phyloP scores from a whole-genome alignment of 352 stramenopile genomes.

The Phytophthora constricta region DNA sequence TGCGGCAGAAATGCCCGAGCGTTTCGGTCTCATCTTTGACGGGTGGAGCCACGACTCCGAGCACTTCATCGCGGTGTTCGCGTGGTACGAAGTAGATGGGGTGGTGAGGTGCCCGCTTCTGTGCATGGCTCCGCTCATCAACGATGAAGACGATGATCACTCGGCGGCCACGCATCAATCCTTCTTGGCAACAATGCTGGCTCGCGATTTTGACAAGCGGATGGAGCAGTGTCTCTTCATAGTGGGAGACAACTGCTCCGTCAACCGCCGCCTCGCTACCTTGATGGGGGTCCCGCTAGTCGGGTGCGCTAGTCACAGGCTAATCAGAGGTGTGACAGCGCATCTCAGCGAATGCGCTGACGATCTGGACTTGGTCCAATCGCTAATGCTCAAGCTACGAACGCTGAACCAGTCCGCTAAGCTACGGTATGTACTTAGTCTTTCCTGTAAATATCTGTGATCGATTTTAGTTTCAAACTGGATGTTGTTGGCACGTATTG shows the following conservation, averaged over 20 bases:
- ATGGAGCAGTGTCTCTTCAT: conserved; percentile 9
- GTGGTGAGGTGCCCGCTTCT: not conserved
- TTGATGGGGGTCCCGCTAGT: conserved; percentile 14
- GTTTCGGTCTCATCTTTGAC: conserved; percentile 16
- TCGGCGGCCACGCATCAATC: conserved; percentile 8
- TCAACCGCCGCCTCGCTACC: conserved; percentile 8
- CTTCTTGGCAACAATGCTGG: conserved; percentile 7
- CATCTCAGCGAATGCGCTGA: not conserved
- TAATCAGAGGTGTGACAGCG: conserved; percentile 14
- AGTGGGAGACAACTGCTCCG: conserved; percentile 24
- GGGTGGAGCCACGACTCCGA: conserved; percentile 13
- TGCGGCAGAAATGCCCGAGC: not conserved
- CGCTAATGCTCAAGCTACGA: conserved; percentile 18
- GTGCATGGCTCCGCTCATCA: conserved; percentile 1
- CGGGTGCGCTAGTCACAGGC: conserved; percentile 23
- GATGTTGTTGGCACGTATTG: too few relatives aligned
- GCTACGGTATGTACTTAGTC: too few relatives aligned
- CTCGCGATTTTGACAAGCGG: conserved; percentile 9
- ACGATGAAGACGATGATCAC: conserved; percentile 10
- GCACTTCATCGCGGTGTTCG: conserved; percentile 18
- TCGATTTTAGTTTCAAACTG: too few relatives aligned
- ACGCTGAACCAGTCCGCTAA: conserved; percentile 7
- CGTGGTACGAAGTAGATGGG: conserved; percentile 1
- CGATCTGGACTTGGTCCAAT: not conserved
- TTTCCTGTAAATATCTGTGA: too few relatives aligned